Base-by-base conservation (phyloP, 805 yeast genomes). In the Starmera dryadoides region DNA sequence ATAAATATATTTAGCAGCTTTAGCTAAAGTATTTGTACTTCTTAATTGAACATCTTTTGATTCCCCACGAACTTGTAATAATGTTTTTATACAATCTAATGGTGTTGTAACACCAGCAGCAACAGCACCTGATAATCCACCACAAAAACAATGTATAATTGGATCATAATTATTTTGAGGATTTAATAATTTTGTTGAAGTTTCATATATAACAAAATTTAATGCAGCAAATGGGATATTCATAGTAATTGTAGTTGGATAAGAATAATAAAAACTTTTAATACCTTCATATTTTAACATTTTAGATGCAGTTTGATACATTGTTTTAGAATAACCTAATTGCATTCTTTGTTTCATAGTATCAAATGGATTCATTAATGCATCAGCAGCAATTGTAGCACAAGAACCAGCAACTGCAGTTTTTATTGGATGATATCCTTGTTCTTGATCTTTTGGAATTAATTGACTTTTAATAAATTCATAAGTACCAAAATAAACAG, bases 21-120 rank as follows among this genome's bases (percentile, higher is more conserved):
- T 76, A 38, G 59, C 50, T 50, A 89, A 76, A 7, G 95, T 84
- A 43, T 72, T 71, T 18, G 87, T 79, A 31, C 66, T 58, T 42
- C 77, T 70, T 35, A 82, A 68, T 31, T 49, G 48, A 36, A 64
- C 64, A 40, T 72, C 71, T 23, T 68, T 65, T 14, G 56, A 49
- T 34, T 62, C 66, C 20, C 86, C 84, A 49, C 85, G 74, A 4
- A 96, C 88, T 61, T 91, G 98, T 48, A 91, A 63, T 15, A 86
- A 77, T 0, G 98, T 91, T 63, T 93, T 91, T 48, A 91, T 75
- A 53, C 95, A 93, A 60, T 91, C 98, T 46, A 91, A 68, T 3
- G 98, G 98, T 11, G 93, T 91, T 1, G 98, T 91, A 16, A 85
- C 60, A 1, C 96, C 98, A 6, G 97, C 96, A 26, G 97, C 95